Conservation (phyloP, 306 rosid species). For the Casuarina cunninghamiana region DNA sequence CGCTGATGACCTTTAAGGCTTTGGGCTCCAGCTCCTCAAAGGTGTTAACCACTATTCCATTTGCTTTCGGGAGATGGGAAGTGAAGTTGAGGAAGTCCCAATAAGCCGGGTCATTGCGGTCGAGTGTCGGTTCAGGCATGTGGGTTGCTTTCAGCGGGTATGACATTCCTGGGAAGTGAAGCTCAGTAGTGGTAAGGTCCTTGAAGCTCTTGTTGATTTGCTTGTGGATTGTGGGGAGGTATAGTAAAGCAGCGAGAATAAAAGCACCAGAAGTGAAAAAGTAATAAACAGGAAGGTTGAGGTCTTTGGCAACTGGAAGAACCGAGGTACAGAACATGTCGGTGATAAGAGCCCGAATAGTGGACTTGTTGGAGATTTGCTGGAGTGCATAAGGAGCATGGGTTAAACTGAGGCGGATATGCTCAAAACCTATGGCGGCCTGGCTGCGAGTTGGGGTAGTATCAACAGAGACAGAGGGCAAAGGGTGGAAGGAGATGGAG, state of each 20-base stretch:
- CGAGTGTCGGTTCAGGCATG: conserved; percentile 5
- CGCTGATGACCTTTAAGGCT: conserved; percentile 7
- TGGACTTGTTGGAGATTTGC: conserved; percentile 10
- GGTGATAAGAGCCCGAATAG: conserved; percentile 27
- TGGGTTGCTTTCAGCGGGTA: conserved; percentile 17
- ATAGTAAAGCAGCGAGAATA: conserved; percentile 2
- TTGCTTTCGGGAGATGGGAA: conserved; percentile 7
- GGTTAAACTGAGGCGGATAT: conserved; percentile 20
- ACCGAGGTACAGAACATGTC: conserved; percentile 29
- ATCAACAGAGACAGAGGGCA: conserved; percentile 17
- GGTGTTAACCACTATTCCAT: conserved; percentile 22
- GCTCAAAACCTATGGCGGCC: neutral
- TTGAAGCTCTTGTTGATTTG: conserved; percentile 16
- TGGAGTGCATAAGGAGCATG: conserved; percentile 12
- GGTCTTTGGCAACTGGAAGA: conserved; percentile 5
- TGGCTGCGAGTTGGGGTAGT: neutral
- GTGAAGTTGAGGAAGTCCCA: conserved; percentile 20
- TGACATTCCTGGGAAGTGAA: conserved; percentile 14
- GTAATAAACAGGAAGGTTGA: conserved; percentile 30
- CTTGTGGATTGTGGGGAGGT: conserved; percentile 20
- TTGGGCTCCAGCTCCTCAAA: conserved; percentile 21
- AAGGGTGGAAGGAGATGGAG: neutral
- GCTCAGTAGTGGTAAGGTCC: neutral
- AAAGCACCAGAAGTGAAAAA: conserved; percentile 29
- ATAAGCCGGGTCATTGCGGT: conserved; percentile 9